phyloP scores from a whole-genome alignment of 2,329 filamentous ascomycete genomes.

The Beauveria pseudobassiana region DNA sequence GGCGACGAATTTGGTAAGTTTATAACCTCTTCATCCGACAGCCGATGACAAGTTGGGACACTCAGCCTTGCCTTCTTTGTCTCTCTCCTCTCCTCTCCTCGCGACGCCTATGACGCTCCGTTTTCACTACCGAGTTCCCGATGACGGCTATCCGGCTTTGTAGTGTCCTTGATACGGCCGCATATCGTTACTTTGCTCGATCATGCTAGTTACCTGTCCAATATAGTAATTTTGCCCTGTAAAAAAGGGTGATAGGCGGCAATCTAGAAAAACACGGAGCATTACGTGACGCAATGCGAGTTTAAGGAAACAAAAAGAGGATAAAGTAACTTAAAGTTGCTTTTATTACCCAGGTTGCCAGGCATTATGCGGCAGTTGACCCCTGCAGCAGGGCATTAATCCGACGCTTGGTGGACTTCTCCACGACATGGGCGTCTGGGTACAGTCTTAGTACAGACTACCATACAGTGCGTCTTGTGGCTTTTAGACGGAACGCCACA shows the following conservation, averaged over 20 bases:
- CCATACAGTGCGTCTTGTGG: neutral
- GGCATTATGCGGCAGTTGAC: neutral
- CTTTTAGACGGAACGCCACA: neutral
- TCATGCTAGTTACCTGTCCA: conserved; percentile 1
- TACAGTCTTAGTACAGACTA: neutral
- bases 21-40: too few species aligned
- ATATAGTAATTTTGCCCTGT: neutral
- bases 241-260: neutral
- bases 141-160: conserved; percentile 6
- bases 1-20: too few species aligned
- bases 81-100: too few species aligned
- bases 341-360: too few species aligned
- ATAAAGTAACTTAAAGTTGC: too few species aligned
- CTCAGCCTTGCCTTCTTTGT: too few species aligned
- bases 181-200: neutral
- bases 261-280: neutral
- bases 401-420: neutral
- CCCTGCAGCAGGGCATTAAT: neutral
- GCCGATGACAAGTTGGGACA: too few species aligned
- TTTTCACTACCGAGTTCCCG: neutral
- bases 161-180: neutral
- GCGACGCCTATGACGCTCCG: neutral
- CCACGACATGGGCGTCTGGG: neutral
- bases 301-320: too few species aligned
- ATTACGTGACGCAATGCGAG: neutral